Evolutionary conservation across 1,139 yeast species (phyloP), one percentile per base, ranked within the genome.

Genomic region (Debaryomyces robertsiae): DNA sequence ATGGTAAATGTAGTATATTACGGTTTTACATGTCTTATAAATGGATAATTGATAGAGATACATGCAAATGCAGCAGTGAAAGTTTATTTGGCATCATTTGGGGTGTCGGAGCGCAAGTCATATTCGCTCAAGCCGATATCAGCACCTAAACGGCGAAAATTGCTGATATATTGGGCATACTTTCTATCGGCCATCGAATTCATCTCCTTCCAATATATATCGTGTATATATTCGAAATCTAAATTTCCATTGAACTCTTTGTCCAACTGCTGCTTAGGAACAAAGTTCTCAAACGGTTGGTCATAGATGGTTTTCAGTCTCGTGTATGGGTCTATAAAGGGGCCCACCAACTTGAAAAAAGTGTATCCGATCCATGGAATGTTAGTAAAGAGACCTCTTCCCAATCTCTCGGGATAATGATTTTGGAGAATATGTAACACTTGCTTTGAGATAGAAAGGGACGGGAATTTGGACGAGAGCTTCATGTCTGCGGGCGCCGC

Each of bases 401-500:
- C 98, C 49, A 93, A 73, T 54, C 98, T 77, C 63, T 93, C 98
- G 1, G 98, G 98, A 60, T 93, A 93, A 61, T 93, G 98, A 14
- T 95, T 90, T 66, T 93, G 97, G 52, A 91, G 71, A 52, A 90
- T 88, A 59, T 83, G 86, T 46, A 91, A 69, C 30, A 90, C 95
- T 60, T 88, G 94, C 48, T 88, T 81, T 19, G 94, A 65, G 15
- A 68, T 69, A 25, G 72, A 65, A 36, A 69, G 58, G 9, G 75
- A 69, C 1, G 77, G 77, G 42, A 72, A 69, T 39, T 66, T 63
- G 13, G 76, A 57, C 2, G 73, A 67, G 27, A 69, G 57, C 10
- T 67, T 68, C 55, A 72, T 46, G 29, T 63, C 63, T 2, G 61
- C 65, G 3, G 77, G 77, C 1, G 77, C 75, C 2, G 73, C 84